Evolutionary conservation across 257 asterid genomes (phyloP), one percentile per base, ranked within the genome.

Genomic region (Gardenia jasminoides): DNA sequence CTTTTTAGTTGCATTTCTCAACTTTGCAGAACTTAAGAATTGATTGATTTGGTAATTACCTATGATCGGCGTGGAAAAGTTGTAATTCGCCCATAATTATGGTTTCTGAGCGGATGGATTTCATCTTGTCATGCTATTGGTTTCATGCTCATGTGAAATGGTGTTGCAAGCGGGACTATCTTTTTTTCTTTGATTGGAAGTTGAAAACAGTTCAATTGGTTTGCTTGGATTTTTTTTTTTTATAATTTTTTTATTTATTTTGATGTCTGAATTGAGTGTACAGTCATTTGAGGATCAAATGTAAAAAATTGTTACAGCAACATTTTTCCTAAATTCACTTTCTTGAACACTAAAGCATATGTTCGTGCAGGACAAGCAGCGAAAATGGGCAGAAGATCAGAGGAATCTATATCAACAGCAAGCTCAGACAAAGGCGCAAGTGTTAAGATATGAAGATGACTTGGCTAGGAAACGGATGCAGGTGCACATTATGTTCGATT

Each of bases 381-480:
- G 84, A 72, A 88, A 95, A 84, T 96, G 97, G 97, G 89, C 92
- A 36, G 99, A 93, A 88, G 97, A 93, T 47, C 98, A 93, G 88
- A 89, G 97, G 87, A 87, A 96, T 81, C 84, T 92, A 30, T 88
- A 92, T 81, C 95, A 90, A 82, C 92, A 91, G 81, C 98, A 93
- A 79, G 86, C 98, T 76, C 97, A 96, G 80, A 91, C 92, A 44
- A 93, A 96, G 84, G 97, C 98, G 67, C 99, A 93, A 87, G 86
- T 87, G 84, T n/a, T 96, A 89, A 89, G 99, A 93, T 89, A 85
- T 7, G 95, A 96, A 88, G 98, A 96, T 84, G 97, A 96, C 81
- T 86, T 96, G 83, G 88, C 97, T 83, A 92, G 99, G 76, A 96
- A 91, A 83, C 86, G 99, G 79, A 87, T 89, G 96, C 97, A 93